These are phyloP conservation scores for Emmonsiellopsis sp. DNA, from an alignment of 2,329 filamentous ascomycete species.

Conservation along the genomic window DNA sequence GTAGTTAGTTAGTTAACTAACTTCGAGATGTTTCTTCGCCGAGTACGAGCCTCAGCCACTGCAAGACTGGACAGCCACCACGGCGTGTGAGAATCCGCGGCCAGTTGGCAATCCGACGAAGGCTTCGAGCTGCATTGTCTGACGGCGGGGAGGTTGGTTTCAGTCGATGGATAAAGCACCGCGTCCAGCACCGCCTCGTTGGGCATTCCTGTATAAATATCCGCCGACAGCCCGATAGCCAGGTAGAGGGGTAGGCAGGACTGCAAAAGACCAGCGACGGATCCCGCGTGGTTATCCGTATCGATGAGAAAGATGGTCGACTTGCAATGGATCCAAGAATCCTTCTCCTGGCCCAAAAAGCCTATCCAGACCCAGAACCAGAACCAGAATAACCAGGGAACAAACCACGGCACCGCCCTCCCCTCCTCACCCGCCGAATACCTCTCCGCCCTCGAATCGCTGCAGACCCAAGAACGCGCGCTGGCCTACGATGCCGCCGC, in stretches of 20 bases:
- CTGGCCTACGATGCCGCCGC: slow-evolving; percentile 1
- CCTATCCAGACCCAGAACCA: too few species aligned
- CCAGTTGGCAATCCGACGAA: neutral
- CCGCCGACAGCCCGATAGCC: too few species aligned
- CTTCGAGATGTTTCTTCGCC: too few species aligned
- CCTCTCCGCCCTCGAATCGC: neutral
- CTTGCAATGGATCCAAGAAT: neutral
- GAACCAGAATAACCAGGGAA: neutral
- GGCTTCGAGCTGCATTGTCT: neutral
- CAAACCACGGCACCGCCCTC: neutral
- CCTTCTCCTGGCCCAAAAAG: neutral
- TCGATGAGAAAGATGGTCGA: neutral
- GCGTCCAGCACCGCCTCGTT: neutral
- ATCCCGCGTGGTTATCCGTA: too few species aligned
- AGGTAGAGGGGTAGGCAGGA: too few species aligned
- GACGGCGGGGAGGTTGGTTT: neutral
- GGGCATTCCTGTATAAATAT: neutral
- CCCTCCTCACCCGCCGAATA: neutral
- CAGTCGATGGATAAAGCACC: neutral
- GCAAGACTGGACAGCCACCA: neutral
- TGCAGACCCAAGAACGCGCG: neutral
- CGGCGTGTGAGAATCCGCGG: neutral
- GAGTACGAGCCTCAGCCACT: neutral
- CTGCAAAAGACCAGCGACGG: too few species aligned
- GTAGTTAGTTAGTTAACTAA: neutral